A percentile compares a stretch with the other conserved stretches of the same genome.
Conservation (phyloP, 371 early-diverging fungal genomes). For the Cokeromyces recurvatus region DNA sequence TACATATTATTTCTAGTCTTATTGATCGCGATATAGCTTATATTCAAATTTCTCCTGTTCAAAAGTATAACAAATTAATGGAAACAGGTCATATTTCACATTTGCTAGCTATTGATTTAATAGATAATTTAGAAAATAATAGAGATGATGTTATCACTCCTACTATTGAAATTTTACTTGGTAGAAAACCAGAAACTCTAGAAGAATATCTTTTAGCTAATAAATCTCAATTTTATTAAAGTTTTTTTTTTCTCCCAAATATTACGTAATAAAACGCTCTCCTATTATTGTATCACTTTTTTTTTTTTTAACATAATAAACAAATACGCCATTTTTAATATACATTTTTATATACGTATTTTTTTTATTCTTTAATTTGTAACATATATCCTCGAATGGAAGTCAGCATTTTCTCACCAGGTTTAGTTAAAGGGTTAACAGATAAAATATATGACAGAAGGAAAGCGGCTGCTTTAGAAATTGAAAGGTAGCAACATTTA, state of each 20-base stretch:
- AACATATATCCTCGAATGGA: no score
- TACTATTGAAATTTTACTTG: conserved; percentile 1
- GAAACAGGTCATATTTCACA: background rate
- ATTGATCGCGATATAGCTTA: background rate
- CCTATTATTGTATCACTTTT: no score
- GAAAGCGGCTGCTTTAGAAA: conserved; percentile 83
- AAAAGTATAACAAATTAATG: background rate
- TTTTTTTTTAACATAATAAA: no score
- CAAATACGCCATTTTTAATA: no score
- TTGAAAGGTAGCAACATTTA: conserved; percentile 82
- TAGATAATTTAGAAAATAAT: background rate
- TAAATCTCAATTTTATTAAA: no score
- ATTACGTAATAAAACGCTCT: no score
- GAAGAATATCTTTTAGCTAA: background rate
- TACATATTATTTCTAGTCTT: background rate
- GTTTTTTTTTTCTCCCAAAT: no score
- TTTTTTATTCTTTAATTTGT: no score
- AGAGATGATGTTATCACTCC: background rate
- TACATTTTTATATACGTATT: no score
- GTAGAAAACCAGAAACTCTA: conserved; percentile 6
- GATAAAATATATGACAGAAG: conserved; percentile 90
- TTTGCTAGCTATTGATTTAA: background rate
- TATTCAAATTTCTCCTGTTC: background rate
- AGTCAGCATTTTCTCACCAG: conserved; percentile 25
- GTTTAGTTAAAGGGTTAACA: conserved; percentile 54